Evolutionary conservation across 345 rosid genomes (phyloP).

Genomic region (Gossypioides kirkii): DNA sequence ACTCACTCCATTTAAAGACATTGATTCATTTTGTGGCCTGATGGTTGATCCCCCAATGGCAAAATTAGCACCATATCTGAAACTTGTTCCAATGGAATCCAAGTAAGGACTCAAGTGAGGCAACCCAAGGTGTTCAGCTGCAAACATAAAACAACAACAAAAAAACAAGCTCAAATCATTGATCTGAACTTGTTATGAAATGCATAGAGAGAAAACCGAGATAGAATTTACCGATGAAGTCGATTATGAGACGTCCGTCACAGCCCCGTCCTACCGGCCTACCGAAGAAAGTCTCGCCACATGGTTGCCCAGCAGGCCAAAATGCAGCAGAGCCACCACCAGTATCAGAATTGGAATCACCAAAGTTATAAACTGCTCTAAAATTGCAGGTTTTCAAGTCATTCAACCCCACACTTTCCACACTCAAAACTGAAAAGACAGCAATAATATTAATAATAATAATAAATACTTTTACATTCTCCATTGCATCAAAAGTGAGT

Average conservation of each 20-base stretch:
- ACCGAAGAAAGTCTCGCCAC: slow-evolving; percentile 28
- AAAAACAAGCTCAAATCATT: not conserved
- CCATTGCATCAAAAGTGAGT: no score
- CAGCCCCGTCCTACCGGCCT: slow-evolving; percentile 31
- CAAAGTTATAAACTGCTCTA: not conserved
- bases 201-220: not conserved
- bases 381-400: not conserved
- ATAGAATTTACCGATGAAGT: slow-evolving; percentile 58
- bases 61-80: slow-evolving; percentile 82
- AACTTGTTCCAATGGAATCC: slow-evolving; percentile 72
- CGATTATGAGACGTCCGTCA: slow-evolving; percentile 74
- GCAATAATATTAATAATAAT: no score
- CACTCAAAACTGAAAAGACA: not conserved
- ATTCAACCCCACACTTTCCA: not conserved
- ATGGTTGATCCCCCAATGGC: slow-evolving; percentile 92
- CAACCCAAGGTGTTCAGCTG: slow-evolving; percentile 69
- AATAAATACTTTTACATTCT: not conserved
- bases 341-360: slow-evolving; percentile 7
- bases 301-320: slow-evolving; percentile 17
- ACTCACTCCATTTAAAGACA: slow-evolving; percentile 61
- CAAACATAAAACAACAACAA: not conserved
- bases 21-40: slow-evolving; percentile 64
- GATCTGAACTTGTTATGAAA: not conserved
- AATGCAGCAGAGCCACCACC: slow-evolving; percentile 34
- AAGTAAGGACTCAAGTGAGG: slow-evolving; percentile 83